phyloP scores from a whole-genome alignment of 2,329 filamentous ascomycete genomes.

The Botrytis pseudocinerea region DNA sequence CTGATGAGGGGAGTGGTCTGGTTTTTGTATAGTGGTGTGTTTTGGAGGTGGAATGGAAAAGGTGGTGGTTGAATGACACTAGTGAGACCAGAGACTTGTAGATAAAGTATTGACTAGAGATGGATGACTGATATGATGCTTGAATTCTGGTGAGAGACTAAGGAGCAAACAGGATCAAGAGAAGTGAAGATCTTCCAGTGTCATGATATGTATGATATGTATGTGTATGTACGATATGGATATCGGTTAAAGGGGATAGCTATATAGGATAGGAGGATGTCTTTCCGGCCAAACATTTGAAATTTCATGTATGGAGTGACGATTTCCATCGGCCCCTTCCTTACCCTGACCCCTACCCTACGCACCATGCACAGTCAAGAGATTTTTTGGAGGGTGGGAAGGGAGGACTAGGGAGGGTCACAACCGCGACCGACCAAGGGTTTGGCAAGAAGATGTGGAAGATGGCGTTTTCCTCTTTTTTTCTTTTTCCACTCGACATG shows the following conservation, averaged over 20 bases:
- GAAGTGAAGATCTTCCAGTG: constrained; percentile 3
- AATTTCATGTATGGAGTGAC: background rate
- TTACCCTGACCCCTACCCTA: background rate
- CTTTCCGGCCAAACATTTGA: background rate
- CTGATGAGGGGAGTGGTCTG: background rate
- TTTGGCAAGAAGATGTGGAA: background rate
- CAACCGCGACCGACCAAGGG: background rate
- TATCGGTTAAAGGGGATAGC: background rate
- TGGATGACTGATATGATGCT: background rate
- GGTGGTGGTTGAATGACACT: background rate
- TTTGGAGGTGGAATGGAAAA: background rate
- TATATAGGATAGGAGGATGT: background rate
- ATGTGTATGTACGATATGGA: background rate
- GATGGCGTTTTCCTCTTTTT: background rate
- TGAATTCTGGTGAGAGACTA: background rate
- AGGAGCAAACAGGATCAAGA: background rate
- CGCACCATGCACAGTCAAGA: background rate
- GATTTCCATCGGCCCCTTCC: constrained; percentile 9
- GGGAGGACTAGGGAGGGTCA: background rate
- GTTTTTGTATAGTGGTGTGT: background rate
- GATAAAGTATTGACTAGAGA: background rate
- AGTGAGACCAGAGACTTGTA: background rate
- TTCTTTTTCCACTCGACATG: background rate
- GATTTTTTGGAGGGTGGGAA: background rate
- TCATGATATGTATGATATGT: background rate